Evolutionary conservation across 2,329 filamentous ascomycete species (phyloP), one percentile per base, ranked within the genome.

Genomic region (Seiridium unicorne): DNA sequence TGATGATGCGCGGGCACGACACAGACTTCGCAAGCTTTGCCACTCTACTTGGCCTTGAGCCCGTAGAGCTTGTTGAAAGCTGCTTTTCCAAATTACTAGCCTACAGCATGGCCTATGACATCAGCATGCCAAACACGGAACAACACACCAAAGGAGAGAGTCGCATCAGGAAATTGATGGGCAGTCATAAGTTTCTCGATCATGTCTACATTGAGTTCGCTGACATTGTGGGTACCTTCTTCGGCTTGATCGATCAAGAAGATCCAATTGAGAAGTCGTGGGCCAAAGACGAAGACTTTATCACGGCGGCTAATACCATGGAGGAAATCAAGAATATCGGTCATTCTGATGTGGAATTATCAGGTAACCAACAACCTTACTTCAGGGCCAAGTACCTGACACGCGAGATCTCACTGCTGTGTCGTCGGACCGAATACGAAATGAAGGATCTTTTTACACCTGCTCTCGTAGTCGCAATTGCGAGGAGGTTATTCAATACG

Each of bases 71-170:
- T 34, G 73, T 96, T 11, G 78, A 82, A 36, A 74, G 78, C 34
- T 89, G 89, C 18, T 97, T 98, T 68, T 83, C 89, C 40, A 95
- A 90, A 70, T 84, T 88, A 3, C 83, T 93, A 65, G 92, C 93
- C 4, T 99, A 98, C 72, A 88, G 89, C 60, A 88, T 97, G 66
- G 89, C 91, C 3, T 87, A 89, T 70, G 91, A 94, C 69, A 87
- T 91, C 58, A 81, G 78, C 65, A 74, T 73, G 42, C 69, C 74
- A 0, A 75, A 72, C n/a, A 66, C 65, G 34, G 72, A 74, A 10
- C 72, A 76, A n/a, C 73, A 79, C 13, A 73, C 79, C 7, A 86
- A 81, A 54, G 87, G 86, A 3, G 90, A 93, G 68, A 82, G 81
- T 59, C 80, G 86, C 44, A 78, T 97, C 3, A 87, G 88, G 66